Base-by-base conservation (phyloP, 2,329 filamentous ascomycete genomes). In the Bipolaris victoriae region DNA sequence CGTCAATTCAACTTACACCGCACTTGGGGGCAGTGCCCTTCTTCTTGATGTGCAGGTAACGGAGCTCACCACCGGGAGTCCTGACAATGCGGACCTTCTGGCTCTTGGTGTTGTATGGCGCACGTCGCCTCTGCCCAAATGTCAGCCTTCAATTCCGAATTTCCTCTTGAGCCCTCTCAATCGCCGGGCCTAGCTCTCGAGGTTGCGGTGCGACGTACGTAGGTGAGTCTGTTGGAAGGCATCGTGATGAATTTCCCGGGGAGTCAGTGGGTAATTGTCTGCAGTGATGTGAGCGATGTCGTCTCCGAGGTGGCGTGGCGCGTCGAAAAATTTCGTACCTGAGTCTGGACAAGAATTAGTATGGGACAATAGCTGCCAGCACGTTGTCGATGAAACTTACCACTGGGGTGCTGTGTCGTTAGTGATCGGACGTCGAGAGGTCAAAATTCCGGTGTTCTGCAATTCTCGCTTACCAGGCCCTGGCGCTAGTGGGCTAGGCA, bases 1-100 rank as follows among this genome's bases (percentile, higher is more conserved):
- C 35, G 22, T 47, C 43, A 37, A 31, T 36, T 44, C 43, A 53
- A 74, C 73, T 71, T 75, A 75, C 75, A 76, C 75, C 75, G 65
- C 95, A 99, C 88, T 99, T 99, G 79, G 95, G 95, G 68, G 93
- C 90, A 80, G 92, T 96, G 75, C 93, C 95, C 81, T 89, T 91
- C 92, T 99, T 99, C 91, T 98, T 98, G 86, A 97, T 93, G 90
- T 99, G 94, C 76, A 98, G 90, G 80, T 97, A 89, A 81, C 95
- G 89, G 78, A 97, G 89, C 81, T 94, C 88, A 81, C 95, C 95
- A 81, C 95, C 96, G 72, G 96, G 95, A 72, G 95, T 99, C 88
- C 72, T 75, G 69, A 75, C 69, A 62, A 77, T 70, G 80, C 95
- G 90, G 81, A 95, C 94, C 83, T 92, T 92, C 90, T 99, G 97